phyloP scores from a whole-genome alignment of 2,329 filamentous ascomycete genomes.

The Botrytis fabae region DNA sequence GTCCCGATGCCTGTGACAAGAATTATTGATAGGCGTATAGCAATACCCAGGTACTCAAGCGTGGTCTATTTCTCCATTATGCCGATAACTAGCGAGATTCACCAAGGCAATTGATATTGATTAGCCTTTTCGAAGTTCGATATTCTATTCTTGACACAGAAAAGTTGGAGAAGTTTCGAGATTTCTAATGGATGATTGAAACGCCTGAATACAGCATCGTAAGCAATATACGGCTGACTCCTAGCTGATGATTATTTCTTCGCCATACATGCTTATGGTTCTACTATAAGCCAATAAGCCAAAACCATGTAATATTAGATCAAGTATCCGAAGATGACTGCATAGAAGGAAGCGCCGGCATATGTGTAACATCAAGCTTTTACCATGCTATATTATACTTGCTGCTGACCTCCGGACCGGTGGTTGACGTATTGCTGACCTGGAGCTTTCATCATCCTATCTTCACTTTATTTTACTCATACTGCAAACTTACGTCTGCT shows the following conservation, averaged over 20 bases:
- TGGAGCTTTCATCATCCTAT: not conserved
- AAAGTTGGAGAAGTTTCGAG: too few relatives aligned
- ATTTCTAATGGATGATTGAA: not conserved
- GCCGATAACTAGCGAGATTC: not conserved
- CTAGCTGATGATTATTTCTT: not conserved
- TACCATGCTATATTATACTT: not conserved
- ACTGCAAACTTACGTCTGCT: not conserved
- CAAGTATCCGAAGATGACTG: not conserved
- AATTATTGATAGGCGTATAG: not conserved
- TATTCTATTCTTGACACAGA: not conserved
- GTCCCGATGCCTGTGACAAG: not conserved
- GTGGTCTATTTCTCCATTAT: not conserved
- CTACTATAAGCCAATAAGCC: not conserved
- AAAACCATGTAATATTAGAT: not conserved
- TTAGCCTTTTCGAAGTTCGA: not conserved
- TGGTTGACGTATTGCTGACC: not conserved
- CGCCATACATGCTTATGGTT: not conserved
- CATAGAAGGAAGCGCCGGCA: not conserved
- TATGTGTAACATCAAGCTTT: not conserved
- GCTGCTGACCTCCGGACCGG: not conserved
- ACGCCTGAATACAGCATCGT: not conserved
- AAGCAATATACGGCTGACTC: not conserved
- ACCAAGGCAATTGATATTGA: not conserved
- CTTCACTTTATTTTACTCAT: not conserved
- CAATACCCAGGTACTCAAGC: not conserved